Evolutionary conservation across 2,329 filamentous ascomycete genomes (phyloP).

Genomic region (Xylariaceae sp.): DNA sequence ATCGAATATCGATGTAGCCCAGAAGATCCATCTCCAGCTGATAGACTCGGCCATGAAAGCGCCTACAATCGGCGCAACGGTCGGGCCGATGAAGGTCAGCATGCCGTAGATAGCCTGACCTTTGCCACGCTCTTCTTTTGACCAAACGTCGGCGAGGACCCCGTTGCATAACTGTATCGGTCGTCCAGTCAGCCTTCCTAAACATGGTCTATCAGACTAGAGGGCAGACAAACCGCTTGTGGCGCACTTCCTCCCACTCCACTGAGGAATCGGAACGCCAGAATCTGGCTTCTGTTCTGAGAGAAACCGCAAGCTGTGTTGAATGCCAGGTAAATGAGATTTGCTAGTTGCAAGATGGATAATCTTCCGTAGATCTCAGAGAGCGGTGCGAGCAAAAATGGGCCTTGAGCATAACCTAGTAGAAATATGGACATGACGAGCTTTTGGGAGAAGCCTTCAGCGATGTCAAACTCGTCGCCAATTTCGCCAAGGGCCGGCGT

Average conservation of each 20-base stretch:
- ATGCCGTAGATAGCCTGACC: constrained; percentile 34
- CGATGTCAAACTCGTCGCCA: constrained; percentile 38
- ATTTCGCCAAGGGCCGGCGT: constrained; percentile 43
- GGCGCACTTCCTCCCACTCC: constrained; percentile 43
- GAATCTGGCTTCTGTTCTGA: constrained; percentile 33
- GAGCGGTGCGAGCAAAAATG: constrained; percentile 36
- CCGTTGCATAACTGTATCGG: constrained; percentile 44
- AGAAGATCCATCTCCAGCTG: constrained; percentile 43
- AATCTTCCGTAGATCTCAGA: constrained; percentile 46
- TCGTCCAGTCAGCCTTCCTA: too few species aligned
- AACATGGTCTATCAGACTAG: too few species aligned
- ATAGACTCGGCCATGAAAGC: constrained; percentile 33
- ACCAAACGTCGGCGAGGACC: constrained; percentile 43
- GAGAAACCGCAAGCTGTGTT: constrained; percentile 42
- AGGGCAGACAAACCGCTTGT: too few species aligned
- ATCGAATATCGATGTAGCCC: constrained; percentile 39
- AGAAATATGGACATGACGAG: constrained; percentile 36
- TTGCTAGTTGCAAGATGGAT: constrained; percentile 37
- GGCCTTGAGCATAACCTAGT: constrained; percentile 36
- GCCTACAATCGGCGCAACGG: constrained; percentile 29
- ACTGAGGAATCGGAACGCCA: constrained; percentile 41
- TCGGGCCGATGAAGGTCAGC: constrained; percentile 35
- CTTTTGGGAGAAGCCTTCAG: too few species aligned
- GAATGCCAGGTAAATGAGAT: constrained; percentile 46
- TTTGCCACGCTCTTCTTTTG: constrained; percentile 38